These are phyloP conservation scores for Cyberlindnera veronae DNA, from an alignment of 805 yeast species.

Conservation along the genomic window DNA sequence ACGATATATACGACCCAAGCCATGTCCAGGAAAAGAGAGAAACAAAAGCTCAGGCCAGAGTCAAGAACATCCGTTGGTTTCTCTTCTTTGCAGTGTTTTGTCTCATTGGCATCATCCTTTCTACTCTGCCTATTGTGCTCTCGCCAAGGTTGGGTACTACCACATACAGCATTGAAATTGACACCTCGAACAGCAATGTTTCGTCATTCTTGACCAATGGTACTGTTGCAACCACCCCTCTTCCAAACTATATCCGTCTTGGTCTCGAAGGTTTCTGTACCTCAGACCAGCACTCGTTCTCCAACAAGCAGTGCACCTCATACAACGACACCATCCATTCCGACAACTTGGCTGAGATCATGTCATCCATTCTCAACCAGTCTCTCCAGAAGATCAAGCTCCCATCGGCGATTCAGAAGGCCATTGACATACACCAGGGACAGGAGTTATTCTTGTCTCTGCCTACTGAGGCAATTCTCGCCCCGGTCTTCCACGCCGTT, in stretches of 20 bases:
- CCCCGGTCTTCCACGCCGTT: too few species aligned
- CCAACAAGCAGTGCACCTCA: neutral
- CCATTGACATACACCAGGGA: too few species aligned
- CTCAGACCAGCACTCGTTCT: neutral
- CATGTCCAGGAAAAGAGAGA: too few species aligned
- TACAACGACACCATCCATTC: neutral
- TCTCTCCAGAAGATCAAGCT: neutral
- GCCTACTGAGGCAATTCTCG: too few species aligned
- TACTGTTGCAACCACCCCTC: neutral
- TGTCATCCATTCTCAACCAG: neutral
- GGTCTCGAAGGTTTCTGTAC: neutral
- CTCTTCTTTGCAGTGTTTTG: neutral
- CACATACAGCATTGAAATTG: neutral
- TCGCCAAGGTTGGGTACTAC: neutral
- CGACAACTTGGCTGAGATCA: neutral
- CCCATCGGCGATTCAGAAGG: too few species aligned
- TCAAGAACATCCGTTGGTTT: too few species aligned
- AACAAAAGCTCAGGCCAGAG: too few species aligned
- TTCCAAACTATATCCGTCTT: constrained; percentile 1
- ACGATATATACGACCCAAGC: too few species aligned
- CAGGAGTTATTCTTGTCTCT: too few species aligned
- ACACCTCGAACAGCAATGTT: neutral
- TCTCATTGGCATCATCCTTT: neutral
- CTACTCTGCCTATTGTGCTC: neutral
- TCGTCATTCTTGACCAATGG: neutral